Base-by-base conservation (phyloP, 2,329 filamentous ascomycete species). In the Tolypocladium cylindrosporum region DNA sequence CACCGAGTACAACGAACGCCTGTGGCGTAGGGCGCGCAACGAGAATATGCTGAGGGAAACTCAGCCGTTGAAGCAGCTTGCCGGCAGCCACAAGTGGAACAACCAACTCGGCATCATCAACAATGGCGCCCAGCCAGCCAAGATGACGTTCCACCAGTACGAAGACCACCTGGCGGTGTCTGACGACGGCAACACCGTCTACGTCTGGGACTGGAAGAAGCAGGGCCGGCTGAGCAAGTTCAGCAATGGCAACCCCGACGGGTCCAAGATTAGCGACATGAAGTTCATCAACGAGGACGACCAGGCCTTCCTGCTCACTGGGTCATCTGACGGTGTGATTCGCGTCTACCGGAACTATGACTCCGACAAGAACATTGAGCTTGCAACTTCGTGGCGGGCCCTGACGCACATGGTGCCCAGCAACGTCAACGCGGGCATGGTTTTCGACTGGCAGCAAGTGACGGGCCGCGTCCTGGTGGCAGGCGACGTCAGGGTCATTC, bases 371-470 rank as follows among this genome's bases (percentile, higher is more conserved):
- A 81, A 86, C 55, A 87, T 94, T 36, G 89, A 96, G 73, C 82
- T 99, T 37, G 91, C 95, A 3, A 91, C 93, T 0, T 84, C 91
- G 21, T 97, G 95, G 85, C 86, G 94, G 53, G 94, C 94, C 5
- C 75, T 99, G 59, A 96, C 91, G 14, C 91, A 99, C 73, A 88
- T 97, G 69, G 89, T 97, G 7, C 91, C 92, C 4, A 96, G 90
- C 71, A 96, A 93, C 67, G 88, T 92, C 67, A 96, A 96, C 71
- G 92, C 92, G 1, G 94, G 94, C 27, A 88, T 99, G 74, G 93
- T 97, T 34, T 95, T 97, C 69, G 93, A 99, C 71, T 99, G 94
- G 94, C 93, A 97, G 71, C 94, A 99, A 74, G 92, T 95, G n/a
- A 90, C 91, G 64, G 94, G 94, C 9, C 90, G 91, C 60, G 87